Evolutionary conservation across 805 yeast genomes (phyloP).

Genomic region (Lachancea thermotolerans): DNA sequence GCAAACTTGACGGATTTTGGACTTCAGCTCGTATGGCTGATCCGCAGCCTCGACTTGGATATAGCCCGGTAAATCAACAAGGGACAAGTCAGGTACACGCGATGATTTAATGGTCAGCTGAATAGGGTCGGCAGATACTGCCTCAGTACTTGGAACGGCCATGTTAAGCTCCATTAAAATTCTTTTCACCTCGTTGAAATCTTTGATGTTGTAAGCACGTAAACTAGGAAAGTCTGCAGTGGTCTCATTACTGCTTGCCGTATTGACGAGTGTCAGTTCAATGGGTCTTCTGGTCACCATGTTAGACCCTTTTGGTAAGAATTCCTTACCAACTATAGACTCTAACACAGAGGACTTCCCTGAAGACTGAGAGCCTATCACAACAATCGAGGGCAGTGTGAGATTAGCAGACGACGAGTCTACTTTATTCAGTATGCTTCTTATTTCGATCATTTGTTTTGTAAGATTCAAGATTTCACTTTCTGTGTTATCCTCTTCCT

Average conservation of each 20-base stretch:
- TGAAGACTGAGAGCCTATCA: constrained; percentile 93
- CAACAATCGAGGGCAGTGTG: constrained; percentile 90
- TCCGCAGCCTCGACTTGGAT: constrained; percentile 96
- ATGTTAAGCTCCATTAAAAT: constrained; percentile 81
- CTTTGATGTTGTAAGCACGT: constrained; percentile 73
- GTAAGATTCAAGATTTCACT: constrained; percentile 85
- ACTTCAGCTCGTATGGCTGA: constrained; percentile 80
- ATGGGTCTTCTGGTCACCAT: constrained; percentile 99
- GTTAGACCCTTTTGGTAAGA: constrained; percentile 92
- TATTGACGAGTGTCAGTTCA: constrained; percentile 84
- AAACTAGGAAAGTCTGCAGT: constrained; percentile 91
- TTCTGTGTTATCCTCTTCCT: constrained; percentile 51
- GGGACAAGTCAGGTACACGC: constrained; percentile 80
- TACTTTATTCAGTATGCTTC: constrained; percentile 67
- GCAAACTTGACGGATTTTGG: constrained; percentile 72
- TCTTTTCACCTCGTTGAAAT: constrained; percentile 82
- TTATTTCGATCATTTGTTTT: constrained; percentile 93
- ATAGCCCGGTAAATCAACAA: constrained; percentile 96
- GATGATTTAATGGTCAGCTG: constrained; percentile 89
- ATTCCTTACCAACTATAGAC: constrained; percentile 96
- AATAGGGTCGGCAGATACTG: constrained; percentile 89
- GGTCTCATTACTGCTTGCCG: constrained; percentile 75
- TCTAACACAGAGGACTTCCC: constrained; percentile 97
- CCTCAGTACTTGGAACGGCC: constrained; percentile 83
- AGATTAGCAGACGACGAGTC: constrained; percentile 68